Percentiles rank a stretch among this genome's conserved stretches.
Evolutionary conservation across 2,329 filamentous ascomycete genomes (phyloP).

Genomic region (Stachybotrys elegans): DNA sequence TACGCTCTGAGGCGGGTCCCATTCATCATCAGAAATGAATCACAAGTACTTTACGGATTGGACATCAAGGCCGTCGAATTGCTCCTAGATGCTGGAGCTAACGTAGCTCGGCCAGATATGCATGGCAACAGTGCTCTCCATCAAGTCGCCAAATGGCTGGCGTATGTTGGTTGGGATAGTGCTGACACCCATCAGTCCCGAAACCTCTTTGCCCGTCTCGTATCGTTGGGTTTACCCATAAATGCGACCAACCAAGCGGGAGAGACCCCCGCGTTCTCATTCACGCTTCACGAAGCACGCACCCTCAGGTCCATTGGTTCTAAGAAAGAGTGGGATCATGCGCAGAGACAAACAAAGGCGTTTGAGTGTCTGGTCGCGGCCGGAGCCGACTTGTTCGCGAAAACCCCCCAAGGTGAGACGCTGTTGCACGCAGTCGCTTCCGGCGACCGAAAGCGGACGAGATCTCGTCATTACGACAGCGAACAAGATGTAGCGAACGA

Average conservation of each 20-base stretch:
- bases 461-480: too few relatives aligned
- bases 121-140: constrained; percentile 17
- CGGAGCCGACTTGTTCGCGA: constrained; percentile 20
- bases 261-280: constrained; percentile 17
- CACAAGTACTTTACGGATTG: too few relatives aligned
- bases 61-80: not conserved
- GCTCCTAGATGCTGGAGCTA: constrained; percentile 16
- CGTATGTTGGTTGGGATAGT: not conserved
- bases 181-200: not conserved
- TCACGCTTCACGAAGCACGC: not conserved
- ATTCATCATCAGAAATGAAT: not conserved
- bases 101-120: constrained; percentile 7
- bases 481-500: too few relatives aligned
- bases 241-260: constrained; percentile 17
- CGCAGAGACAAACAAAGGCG: not conserved
- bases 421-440: constrained; percentile 24
- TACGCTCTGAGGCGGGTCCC: constrained; percentile 9
- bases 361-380: constrained; percentile 9
- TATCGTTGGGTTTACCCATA: constrained; percentile 11
- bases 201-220: constrained; percentile 14
- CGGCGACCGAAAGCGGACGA: too few relatives aligned
- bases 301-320: not conserved
- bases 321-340: not conserved
- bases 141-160: constrained; percentile 7
- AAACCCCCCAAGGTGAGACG: constrained; percentile 18